A percentile compares a stretch with the other conserved stretches of the same genome.
Conservation (phyloP, 805 yeast species). For the Suhomyces pyralidae region DNA sequence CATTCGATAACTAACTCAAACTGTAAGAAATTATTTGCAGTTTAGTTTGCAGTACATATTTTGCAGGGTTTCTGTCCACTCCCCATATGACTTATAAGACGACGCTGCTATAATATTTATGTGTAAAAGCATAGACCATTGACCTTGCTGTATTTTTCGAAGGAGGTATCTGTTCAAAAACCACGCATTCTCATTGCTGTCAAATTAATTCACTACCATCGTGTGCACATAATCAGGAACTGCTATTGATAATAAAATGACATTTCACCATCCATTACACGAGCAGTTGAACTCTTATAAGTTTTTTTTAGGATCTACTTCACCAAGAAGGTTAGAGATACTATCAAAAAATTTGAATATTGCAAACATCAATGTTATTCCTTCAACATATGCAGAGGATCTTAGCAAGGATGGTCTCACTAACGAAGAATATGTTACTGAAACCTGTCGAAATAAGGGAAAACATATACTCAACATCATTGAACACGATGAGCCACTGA, state of each 20-base stretch:
- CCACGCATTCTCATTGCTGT: neutral
- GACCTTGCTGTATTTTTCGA: neutral
- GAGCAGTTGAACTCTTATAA: slow-evolving; percentile 17
- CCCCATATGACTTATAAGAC: neutral
- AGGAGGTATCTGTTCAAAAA: neutral
- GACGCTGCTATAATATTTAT: neutral
- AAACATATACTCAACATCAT: slow-evolving; percentile 53
- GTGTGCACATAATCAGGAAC: neutral
- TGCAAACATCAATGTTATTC: slow-evolving; percentile 41
- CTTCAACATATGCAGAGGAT: slow-evolving; percentile 76
- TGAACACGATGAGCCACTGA: slow-evolving; percentile 16
- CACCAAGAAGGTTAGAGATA: slow-evolving; percentile 80
- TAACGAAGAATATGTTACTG: slow-evolving; percentile 56
- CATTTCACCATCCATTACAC: slow-evolving; percentile 16
- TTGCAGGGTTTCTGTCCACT: neutral
- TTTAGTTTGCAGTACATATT: neutral
- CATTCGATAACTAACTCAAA: slow-evolving; percentile 3
- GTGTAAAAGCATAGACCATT: neutral
- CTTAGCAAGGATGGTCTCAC: slow-evolving; percentile 51
- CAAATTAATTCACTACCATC: neutral
- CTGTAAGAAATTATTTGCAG: slow-evolving; percentile 2
- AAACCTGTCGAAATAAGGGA: slow-evolving; percentile 70
- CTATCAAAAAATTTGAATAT: slow-evolving; percentile 55
- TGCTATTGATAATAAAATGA: neutral
- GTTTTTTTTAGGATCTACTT: slow-evolving; percentile 75